These are phyloP conservation scores for Gillenia trifoliata DNA, from an alignment of 306 rosid genomes.

Conservation along the genomic window DNA sequence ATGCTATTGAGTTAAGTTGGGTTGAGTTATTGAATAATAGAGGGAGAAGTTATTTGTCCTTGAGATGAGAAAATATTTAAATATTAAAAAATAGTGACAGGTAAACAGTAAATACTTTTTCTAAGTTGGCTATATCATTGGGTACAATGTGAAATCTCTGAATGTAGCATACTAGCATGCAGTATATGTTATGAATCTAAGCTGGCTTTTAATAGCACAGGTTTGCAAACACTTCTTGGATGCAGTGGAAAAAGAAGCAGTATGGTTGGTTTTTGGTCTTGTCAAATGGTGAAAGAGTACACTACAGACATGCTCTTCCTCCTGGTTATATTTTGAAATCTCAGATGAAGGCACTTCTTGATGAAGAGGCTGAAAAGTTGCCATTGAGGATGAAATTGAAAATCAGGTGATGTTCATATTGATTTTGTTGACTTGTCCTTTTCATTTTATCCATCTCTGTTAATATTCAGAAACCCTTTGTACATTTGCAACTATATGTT, in stretches of 20 bases:
- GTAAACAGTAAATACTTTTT: neutral
- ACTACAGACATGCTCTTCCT: constrained; percentile 96
- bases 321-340: constrained; percentile 91
- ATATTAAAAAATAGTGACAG: neutral
- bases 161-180: neutral
- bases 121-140: neutral
- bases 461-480: neutral
- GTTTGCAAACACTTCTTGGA: constrained; percentile 57
- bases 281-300: constrained; percentile 93
- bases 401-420: constrained; percentile 51
- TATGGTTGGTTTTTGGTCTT: constrained; percentile 96
- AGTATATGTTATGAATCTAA: neutral
- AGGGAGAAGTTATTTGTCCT: neutral
- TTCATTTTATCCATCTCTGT: neutral
- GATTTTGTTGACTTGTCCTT: neutral
- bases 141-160: neutral
- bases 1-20: neutral
- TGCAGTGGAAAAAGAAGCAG: constrained; percentile 92
- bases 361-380: constrained; percentile 60
- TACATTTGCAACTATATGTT: neutral
- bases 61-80: neutral
- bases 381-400: constrained; percentile 92
- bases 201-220: constrained; percentile 8
- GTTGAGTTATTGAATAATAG: neutral
- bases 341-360: constrained; percentile 95